Evolutionary conservation across 2,329 filamentous ascomycete species (phyloP).

Genomic region (Fusarium aywerte): DNA sequence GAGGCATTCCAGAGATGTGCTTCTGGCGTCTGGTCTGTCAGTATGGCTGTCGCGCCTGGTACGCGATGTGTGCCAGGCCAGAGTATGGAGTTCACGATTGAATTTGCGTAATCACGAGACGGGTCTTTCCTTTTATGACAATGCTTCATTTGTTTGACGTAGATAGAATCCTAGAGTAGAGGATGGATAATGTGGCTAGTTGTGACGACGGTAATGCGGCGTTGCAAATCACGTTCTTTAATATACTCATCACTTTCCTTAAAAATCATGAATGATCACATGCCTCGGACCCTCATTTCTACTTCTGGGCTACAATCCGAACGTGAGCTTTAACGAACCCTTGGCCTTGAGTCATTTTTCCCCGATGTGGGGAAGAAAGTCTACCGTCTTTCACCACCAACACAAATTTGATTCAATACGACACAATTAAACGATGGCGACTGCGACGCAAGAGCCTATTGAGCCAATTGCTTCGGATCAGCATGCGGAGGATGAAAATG

Average conservation of each 20-base stretch:
- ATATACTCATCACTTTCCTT: not conserved
- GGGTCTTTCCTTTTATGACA: not conserved
- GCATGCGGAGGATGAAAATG: conserved; percentile 28
- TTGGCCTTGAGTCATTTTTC: conserved; percentile 23
- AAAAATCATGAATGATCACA: not conserved
- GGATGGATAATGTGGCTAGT: not conserved
- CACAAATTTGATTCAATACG: not conserved
- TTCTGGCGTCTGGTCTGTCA: conserved; percentile 63
- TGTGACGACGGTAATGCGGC: not conserved
- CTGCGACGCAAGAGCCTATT: conserved; percentile 5
- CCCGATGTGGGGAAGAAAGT: not conserved
- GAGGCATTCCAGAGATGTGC: conserved; percentile 68
- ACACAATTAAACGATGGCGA: conserved; percentile 6
- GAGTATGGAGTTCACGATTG: conserved; percentile 37
- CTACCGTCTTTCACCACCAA: not conserved
- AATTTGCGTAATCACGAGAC: conserved; percentile 18
- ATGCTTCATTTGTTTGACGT: conserved; percentile 1
- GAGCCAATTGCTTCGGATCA: conserved; percentile 18
- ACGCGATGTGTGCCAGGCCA: conserved; percentile 58
- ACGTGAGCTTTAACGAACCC: not conserved
- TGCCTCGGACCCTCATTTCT: not conserved
- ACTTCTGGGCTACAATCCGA: not conserved
- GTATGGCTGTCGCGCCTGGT: conserved; percentile 62
- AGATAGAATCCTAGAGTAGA: not conserved
- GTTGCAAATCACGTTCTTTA: not conserved